Conservation (phyloP, 768 basidiomycete species). For the Lentinula raphanica region DNA sequence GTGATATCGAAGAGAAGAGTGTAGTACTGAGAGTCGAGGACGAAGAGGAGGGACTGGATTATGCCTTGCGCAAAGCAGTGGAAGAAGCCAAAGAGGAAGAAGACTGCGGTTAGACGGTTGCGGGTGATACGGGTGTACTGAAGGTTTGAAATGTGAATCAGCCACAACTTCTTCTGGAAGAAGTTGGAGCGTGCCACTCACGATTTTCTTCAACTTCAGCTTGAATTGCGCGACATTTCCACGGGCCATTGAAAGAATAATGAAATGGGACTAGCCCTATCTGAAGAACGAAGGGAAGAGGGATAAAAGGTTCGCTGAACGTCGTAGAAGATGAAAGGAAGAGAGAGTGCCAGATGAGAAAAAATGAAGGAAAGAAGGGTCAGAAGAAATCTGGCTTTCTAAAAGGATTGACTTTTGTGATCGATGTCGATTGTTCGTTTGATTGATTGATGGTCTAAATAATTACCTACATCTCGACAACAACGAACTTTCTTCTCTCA, state of each 20-base stretch:
- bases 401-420: too few relatives aligned
- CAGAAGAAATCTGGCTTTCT: too few relatives aligned
- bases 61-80: constrained; percentile 50
- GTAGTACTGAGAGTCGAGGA: constrained; percentile 37
- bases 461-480: too few relatives aligned
- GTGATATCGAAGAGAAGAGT: constrained; percentile 33
- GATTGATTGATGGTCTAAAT: too few relatives aligned
- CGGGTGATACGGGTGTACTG: constrained; percentile 21
- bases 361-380: too few relatives aligned
- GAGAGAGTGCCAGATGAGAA: too few relatives aligned
- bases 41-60: constrained; percentile 44
- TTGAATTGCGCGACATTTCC: background rate
- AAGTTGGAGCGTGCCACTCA: background rate
- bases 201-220: background rate
- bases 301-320: too few relatives aligned
- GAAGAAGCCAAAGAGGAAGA: constrained; percentile 46
- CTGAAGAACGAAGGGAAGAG: too few relatives aligned
- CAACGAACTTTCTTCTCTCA: too few relatives aligned
- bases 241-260: background rate
- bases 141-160: background rate
- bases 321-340: too few relatives aligned
- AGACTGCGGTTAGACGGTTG: constrained; percentile 29
- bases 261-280: background rate
- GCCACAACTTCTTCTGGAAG: too few relatives aligned
- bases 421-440: too few relatives aligned